Evolutionary conservation across 2,329 filamentous ascomycete genomes (phyloP).

Genomic region (Grosmannia penicillata): DNA sequence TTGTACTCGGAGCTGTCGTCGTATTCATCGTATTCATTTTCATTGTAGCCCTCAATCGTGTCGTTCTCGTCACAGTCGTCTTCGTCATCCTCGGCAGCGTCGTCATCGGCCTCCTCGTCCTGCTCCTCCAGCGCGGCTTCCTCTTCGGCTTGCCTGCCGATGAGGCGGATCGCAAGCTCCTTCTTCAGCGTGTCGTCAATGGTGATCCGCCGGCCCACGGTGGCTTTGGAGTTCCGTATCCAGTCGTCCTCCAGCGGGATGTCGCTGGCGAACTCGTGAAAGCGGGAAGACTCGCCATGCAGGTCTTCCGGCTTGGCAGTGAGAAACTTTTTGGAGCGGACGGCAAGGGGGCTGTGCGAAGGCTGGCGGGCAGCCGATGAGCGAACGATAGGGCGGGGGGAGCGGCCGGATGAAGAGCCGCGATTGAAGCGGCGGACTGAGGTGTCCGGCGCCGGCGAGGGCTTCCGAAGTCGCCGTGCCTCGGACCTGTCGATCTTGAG

Average conservation of each 20-base stretch:
- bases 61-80: conserved; percentile 37
- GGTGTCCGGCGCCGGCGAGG: conserved; percentile 13
- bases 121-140: conserved; percentile 66
- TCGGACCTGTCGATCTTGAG: conserved; percentile 7
- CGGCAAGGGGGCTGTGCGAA: conserved; percentile 22
- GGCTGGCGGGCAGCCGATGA: conserved; percentile 20
- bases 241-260: conserved; percentile 76
- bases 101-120: conserved; percentile 35
- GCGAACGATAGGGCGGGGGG: conserved; percentile 8
- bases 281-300: conserved; percentile 44
- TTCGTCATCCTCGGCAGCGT: conserved; percentile 33
- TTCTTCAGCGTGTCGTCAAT: conserved; percentile 81
- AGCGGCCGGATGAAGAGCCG: conserved; percentile 5
- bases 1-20: conserved; percentile 39
- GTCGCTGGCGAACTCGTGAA: conserved; percentile 86
- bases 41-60: conserved; percentile 35
- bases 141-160: conserved; percentile 82
- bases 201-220: conserved; percentile 55
- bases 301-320: conserved; percentile 35
- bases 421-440: conserved; percentile 13
- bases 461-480: conserved; percentile 9
- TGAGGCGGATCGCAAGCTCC: conserved; percentile 72
- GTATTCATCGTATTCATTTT: conserved; percentile 35
- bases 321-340: conserved; percentile 30
- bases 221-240: conserved; percentile 56